Evolutionary conservation across 2,329 filamentous ascomycete genomes (phyloP).

Genomic region (Neoascochyta sp.): DNA sequence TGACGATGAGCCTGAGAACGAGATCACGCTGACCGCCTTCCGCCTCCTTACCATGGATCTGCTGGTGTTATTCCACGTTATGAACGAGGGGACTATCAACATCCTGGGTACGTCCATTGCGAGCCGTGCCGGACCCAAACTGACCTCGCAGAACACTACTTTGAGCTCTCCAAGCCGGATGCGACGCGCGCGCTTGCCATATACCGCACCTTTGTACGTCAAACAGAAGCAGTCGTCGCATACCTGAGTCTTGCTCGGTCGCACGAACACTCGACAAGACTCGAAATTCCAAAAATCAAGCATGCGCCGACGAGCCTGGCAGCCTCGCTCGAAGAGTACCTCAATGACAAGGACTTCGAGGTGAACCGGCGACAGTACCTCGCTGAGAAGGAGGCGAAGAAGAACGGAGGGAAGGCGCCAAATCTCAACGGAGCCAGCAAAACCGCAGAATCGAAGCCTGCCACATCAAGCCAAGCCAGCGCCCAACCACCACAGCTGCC

Average conservation of each 20-base stretch:
- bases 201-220: conserved; percentile 85
- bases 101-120: conserved; percentile 66
- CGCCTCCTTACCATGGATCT: conserved; percentile 86
- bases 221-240: conserved; percentile 88
- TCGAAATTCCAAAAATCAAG: conserved; percentile 95
- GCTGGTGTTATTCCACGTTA: conserved; percentile 83
- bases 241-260: conserved; percentile 84
- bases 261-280: conserved; percentile 84
- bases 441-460: conserved; percentile 31
- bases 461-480: conserved; percentile 23
- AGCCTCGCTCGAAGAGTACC: conserved; percentile 86
- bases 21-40: conserved; percentile 93
- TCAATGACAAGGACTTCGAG: conserved; percentile 93
- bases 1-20: conserved; percentile 85
- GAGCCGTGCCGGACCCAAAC: conserved; percentile 1
- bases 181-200: conserved; percentile 88
- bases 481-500: conserved; percentile 20
- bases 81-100: conserved; percentile 97
- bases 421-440: conserved; percentile 38
- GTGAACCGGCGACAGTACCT: conserved; percentile 88
- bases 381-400: conserved; percentile 75
- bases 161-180: conserved; percentile 94
- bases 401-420: conserved; percentile 43
- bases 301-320: conserved; percentile 92
- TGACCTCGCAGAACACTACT: conserved; percentile 73